Evolutionary conservation across 768 basidiomycete species (phyloP).

Genomic region (Lentinula sp.): DNA sequence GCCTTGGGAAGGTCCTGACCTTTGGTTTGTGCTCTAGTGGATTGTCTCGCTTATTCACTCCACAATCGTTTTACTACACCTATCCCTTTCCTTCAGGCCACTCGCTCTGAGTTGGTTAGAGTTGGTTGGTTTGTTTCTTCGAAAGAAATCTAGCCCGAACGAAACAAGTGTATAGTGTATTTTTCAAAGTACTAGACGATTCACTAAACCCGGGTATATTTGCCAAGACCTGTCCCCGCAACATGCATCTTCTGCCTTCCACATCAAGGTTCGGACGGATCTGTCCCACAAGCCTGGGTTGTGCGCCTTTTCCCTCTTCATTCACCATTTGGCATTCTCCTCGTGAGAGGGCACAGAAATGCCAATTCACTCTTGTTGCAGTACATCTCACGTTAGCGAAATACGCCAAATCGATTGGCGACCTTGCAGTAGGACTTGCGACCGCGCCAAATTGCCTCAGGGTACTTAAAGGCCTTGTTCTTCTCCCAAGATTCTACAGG

Average conservation of each 20-base stretch:
- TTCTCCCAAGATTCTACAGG: neutral
- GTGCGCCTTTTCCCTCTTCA: neutral
- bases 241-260: neutral
- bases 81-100: too few species aligned
- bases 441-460: slow-evolving; percentile 2
- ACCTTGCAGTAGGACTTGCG: neutral
- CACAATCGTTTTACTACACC: too few species aligned
- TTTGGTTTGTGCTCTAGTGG: neutral
- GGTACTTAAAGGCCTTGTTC: neutral
- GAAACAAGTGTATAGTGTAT: too few species aligned
- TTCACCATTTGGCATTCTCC: neutral
- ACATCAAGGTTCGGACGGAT: neutral
- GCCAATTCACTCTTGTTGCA: neutral
- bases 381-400: neutral
- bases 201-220: neutral
- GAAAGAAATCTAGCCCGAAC: too few species aligned
- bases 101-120: too few species aligned
- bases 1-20: neutral
- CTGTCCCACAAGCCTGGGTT: slow-evolving; percentile 5
- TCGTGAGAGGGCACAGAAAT: neutral
- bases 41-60: neutral
- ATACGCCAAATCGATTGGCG: neutral
- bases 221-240: neutral
- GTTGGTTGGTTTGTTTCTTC: too few species aligned
- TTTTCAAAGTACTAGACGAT: neutral